Evolutionary conservation across 768 basidiomycete species (phyloP).

Genomic region (Chlorophyllum brunneum): DNA sequence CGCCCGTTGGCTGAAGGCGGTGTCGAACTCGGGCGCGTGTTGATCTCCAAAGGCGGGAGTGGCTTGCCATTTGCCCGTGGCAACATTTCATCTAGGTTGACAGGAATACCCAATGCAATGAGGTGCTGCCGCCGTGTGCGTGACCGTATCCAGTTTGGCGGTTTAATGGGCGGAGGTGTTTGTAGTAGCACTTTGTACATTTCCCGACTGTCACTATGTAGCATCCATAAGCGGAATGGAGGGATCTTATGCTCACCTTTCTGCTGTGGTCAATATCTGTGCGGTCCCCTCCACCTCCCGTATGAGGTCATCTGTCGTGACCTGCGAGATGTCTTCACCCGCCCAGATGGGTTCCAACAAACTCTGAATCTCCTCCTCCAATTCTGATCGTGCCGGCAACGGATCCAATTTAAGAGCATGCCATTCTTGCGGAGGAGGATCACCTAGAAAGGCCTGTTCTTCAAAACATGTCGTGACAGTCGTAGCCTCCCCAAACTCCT

Average conservation of each 20-base stretch:
- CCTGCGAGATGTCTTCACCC: slow-evolving; percentile 40
- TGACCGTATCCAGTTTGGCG: slow-evolving; percentile 94
- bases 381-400: slow-evolving; percentile 49
- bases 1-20: slow-evolving; percentile 50
- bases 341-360: slow-evolving; percentile 69
- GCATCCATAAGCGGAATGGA: slow-evolving; percentile 9
- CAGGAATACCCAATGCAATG: slow-evolving; percentile 88
- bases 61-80: slow-evolving; percentile 61
- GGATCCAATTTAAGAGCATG: slow-evolving; percentile 62
- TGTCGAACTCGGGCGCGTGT: slow-evolving; percentile 77
- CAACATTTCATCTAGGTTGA: slow-evolving; percentile 91
- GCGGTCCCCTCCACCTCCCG: slow-evolving; percentile 77
- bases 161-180: slow-evolving; percentile 69
- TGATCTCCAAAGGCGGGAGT: slow-evolving; percentile 79
- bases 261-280: slow-evolving; percentile 72
- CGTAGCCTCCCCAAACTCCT: slow-evolving; percentile 63
- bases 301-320: slow-evolving; percentile 67
- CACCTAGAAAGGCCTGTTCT: slow-evolving; percentile 29
- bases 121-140: slow-evolving; percentile 88
- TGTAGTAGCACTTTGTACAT: slow-evolving; percentile 71
- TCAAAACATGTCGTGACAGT: slow-evolving; percentile 6
- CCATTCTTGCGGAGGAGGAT: slow-evolving; percentile 49
- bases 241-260: slow-evolving; percentile 49
- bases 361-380: slow-evolving; percentile 60
- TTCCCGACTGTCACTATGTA: slow-evolving; percentile 54